Evolutionary conservation across 2,329 filamentous ascomycete species (phyloP).

Genomic region (Colletotrichum sojae): DNA sequence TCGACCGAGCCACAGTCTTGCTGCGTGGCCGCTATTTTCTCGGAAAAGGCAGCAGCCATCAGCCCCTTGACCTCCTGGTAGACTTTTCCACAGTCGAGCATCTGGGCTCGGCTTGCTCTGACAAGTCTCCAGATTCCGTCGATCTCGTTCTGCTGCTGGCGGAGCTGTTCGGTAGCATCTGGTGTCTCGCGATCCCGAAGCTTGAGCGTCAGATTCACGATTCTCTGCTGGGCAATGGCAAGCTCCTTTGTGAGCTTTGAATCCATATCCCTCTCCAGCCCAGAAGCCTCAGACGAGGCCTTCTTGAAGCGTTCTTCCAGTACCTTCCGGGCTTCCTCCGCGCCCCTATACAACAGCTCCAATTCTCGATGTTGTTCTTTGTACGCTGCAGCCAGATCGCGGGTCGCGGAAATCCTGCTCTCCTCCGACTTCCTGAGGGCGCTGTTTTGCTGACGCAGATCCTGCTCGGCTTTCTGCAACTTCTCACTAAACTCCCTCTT

Average conservation of each 20-base stretch:
- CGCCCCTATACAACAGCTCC: neutral
- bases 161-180: neutral
- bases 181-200: constrained; percentile 15
- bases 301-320: constrained; percentile 2
- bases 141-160: neutral
- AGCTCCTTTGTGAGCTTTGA: constrained; percentile 22
- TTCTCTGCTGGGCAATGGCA: constrained; percentile 30
- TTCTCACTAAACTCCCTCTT: constrained; percentile 24
- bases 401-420: neutral
- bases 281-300: neutral
- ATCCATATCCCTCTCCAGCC: neutral
- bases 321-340: neutral
- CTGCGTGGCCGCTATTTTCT: neutral
- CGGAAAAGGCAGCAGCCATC: neutral
- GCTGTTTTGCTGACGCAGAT: constrained; percentile 1
- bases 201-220: constrained; percentile 36
- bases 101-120: neutral
- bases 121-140: neutral
- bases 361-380: neutral
- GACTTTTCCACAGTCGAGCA: neutral
- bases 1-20: neutral
- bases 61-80: neutral
- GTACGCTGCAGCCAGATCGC: neutral
- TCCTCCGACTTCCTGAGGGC: neutral
- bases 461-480: constrained; percentile 6